Percentiles rank a stretch among this genome's conserved stretches.
phyloP scores from a whole-genome alignment of 345 rosid species.

The Durio zibethinus region DNA sequence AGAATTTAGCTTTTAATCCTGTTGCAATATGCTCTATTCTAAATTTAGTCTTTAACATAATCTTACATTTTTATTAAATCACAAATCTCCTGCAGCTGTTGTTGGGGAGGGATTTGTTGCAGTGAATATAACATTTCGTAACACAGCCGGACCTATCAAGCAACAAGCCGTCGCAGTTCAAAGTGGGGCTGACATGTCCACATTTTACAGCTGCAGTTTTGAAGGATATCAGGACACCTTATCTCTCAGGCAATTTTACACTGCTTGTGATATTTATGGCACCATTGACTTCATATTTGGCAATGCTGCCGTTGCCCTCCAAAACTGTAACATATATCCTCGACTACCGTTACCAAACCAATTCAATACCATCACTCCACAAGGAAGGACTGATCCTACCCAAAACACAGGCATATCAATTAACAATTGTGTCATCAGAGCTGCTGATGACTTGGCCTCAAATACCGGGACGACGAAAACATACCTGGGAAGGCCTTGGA shows the following conservation, averaged over 20 bases:
- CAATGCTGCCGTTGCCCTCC: conserved; percentile 29
- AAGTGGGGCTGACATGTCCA: conserved; percentile 49
- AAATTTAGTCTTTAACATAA: not conserved
- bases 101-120: conserved; percentile 45
- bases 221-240: conserved; percentile 60
- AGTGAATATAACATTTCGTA: conserved; percentile 45
- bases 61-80: not conserved
- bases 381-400: conserved; percentile 48
- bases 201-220: conserved; percentile 46
- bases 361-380: conserved; percentile 45
- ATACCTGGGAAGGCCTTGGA: conserved; percentile 57
- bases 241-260: conserved; percentile 51
- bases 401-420: conserved; percentile 60
- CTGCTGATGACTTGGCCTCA: conserved; percentile 60
- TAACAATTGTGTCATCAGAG: conserved; percentile 50
- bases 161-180: conserved; percentile 57
- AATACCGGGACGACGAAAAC: conserved; percentile 36
- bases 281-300: conserved; percentile 54
- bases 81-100: conserved; percentile 25
- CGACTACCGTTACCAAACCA: conserved; percentile 30
- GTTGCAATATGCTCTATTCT: not conserved
- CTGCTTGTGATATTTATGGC: conserved; percentile 51
- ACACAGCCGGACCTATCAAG: conserved; percentile 55
- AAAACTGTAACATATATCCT: conserved; percentile 27
- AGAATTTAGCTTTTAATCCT: not conserved